Evolutionary conservation across 2,329 filamentous ascomycete genomes (phyloP), one percentile per base, ranked within the genome.

Genomic region (Xylariaceae sp.): DNA sequence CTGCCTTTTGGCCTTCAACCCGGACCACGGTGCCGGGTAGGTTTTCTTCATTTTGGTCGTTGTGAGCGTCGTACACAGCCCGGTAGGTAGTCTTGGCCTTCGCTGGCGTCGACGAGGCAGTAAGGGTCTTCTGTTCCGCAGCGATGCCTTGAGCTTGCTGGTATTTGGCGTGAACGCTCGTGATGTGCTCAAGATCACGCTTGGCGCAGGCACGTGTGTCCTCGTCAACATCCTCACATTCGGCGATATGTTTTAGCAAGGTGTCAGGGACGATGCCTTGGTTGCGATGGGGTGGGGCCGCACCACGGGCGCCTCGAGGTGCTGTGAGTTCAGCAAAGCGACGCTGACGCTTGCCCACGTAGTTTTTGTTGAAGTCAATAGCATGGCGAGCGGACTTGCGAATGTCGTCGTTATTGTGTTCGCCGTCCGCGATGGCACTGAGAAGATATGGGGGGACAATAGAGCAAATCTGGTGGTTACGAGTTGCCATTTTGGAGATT

Each of bases 371-470:
- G 24, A 73, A 67, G 7, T 65, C 58, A 14, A 81, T 71, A 1
- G 73, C 73, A 16, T 63, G 56, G 8, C 64, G 69, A 23, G 79
- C 79, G 6, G 73, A 69, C 28, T 72, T 56, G 21, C 77, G 74
- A 31, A 75, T 64, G 4, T 65, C 57, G 2, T 76, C 70, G 2
- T 74, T 67, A 33, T 78, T 78, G 56, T 71, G 61, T 33, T 74
- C 75, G 44, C 68, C 71, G 7, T 77, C 70, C 29, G 76, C 75
- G 48, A 82, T 79, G 51, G 72, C 73, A 28, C 66, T 70, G 19
- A 82, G 73, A 9, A 82, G 71, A 53, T 82, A 76, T 17, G 79
- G 79, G 17, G 79, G 79, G 4, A 81, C 74, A 54, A 79, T 74
- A 56, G 70, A 75, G 67, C 76, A 79, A 53, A 71, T 41, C 49